Evolutionary conservation across 768 basidiomycete species (phyloP).

Genomic region (Mycena haematopus): DNA sequence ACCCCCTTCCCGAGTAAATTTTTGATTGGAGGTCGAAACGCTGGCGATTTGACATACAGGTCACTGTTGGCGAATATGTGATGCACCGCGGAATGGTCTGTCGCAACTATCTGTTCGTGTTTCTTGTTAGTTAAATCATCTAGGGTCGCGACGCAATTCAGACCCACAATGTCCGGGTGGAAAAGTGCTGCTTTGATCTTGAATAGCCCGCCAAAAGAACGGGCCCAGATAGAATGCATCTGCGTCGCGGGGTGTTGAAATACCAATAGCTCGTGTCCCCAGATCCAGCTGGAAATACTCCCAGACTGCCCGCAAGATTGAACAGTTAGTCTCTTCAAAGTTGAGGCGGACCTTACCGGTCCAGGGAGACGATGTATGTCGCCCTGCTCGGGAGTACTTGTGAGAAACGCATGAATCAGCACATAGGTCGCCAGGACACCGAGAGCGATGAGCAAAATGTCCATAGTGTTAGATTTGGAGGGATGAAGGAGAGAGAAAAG

Average conservation of each 20-base stretch:
- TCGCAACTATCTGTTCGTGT: constrained; percentile 39
- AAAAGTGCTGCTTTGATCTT: constrained; percentile 46
- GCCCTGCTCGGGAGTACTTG: background rate
- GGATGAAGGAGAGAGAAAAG: background rate
- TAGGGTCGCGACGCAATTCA: too few species aligned
- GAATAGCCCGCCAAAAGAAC: constrained; percentile 41
- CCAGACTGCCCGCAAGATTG: constrained; percentile 24
- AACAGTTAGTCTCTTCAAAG: background rate
- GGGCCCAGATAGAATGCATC: constrained; percentile 43
- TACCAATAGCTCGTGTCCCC: constrained; percentile 45
- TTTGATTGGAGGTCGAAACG: constrained; percentile 40
- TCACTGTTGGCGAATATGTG: constrained; percentile 45
- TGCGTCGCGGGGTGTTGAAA: constrained; percentile 41
- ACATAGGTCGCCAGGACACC: constrained; percentile 19
- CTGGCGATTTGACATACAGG: constrained; percentile 41
- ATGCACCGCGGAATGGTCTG: constrained; percentile 45
- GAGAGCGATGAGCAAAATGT: constrained; percentile 1
- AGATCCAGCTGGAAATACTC: constrained; percentile 37
- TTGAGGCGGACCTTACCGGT: constrained; percentile 28
- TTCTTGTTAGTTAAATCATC: background rate
- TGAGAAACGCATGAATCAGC: constrained; percentile 11
- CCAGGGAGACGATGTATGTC: constrained; percentile 32
- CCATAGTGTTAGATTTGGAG: background rate
- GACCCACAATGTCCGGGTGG: constrained; percentile 44
- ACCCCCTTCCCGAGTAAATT: constrained; percentile 43